phyloP scores from a whole-genome alignment of 768 basidiomycete species.

The Kockovaella imperatae region DNA sequence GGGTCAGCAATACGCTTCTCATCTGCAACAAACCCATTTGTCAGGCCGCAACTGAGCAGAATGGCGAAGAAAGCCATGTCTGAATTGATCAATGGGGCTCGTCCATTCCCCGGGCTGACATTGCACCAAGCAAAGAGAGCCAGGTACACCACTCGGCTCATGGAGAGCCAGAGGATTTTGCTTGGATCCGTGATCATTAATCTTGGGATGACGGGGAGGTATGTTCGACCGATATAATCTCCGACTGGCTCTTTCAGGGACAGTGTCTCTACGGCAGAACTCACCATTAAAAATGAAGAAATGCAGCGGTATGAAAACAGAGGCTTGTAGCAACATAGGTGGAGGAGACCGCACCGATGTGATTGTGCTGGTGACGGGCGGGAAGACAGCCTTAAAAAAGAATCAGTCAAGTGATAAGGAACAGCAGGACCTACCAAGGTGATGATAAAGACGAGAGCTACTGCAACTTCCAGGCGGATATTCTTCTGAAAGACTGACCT shows the following conservation, averaged over 20 bases:
- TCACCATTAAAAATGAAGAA: conserved; percentile 50
- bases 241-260: conserved; percentile 23
- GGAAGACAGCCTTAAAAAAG: conserved; percentile 64
- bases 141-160: conserved; percentile 70
- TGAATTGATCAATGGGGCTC: conserved; percentile 60
- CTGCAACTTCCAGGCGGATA: conserved; percentile 60
- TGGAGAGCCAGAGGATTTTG: conserved; percentile 57
- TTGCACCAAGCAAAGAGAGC: conserved; percentile 87
- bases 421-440: conserved; percentile 58
- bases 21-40: conserved; percentile 54
- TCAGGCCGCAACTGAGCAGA: conserved; percentile 62
- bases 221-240: conserved; percentile 42
- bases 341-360: conserved; percentile 54
- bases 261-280: conserved; percentile 2
- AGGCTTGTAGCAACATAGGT: conserved; percentile 35
- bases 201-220: conserved; percentile 33
- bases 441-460: conserved; percentile 65
- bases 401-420: not conserved
- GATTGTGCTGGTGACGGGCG: conserved; percentile 74
- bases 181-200: conserved; percentile 63
- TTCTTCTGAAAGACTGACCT: conserved; percentile 52
- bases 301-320: conserved; percentile 63
- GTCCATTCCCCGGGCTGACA: conserved; percentile 49
- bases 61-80: conserved; percentile 69
- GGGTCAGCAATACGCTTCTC: not conserved